Base-by-base conservation (phyloP, 2,329 filamentous ascomycete genomes). In the Fusarium sp. region DNA sequence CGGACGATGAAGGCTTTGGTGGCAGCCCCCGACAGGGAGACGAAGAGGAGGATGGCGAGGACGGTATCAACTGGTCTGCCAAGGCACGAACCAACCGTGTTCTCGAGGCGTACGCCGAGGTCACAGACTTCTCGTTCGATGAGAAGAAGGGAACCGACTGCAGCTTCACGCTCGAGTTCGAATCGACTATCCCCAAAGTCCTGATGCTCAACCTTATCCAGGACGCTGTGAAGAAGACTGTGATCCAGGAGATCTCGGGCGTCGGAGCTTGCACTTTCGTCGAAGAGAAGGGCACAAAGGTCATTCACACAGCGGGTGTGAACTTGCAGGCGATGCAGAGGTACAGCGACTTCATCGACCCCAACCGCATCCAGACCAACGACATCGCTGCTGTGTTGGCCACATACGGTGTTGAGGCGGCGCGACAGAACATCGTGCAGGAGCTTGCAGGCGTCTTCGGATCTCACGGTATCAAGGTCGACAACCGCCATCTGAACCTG, bases 181-280 rank as follows among this genome's bases (percentile, higher is more conserved):
- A 93, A 68, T 88, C 91, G 42, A 84, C 88, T 43, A 92, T 92
- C 15, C 92, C 95, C 69, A 99, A 99, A 83, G 87, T 99, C 48
- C 88, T 99, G 63, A 96, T 99, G 88, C 90, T 98, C 61, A 93
- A 92, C 74, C 86, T 98, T 60, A 92, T 98, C 56, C 94, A 98
- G 79, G 87, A 90, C 17, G 93, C 93, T 14, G 89, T 93, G 55
- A 89, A 89, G 68, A 89, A 89, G 75, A 91, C 95, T 1, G 89
- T 97, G 55, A 92, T 99, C 68, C 95, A 97, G 78, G 92, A 95
- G 75, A 94, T 98, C 63, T 85, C 89, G 0, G 91, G 92, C 31
- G 89, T 99, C 46, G 89, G 89, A 17, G 84, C 87, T 51, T 97
- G 94, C 78, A 90, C 90, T 15, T 68, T 69, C 66, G 90, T 91